Evolutionary conservation across 2,329 filamentous ascomycete genomes (phyloP), one percentile per base, ranked within the genome.

Genomic region (Ascochyta lentis): DNA sequence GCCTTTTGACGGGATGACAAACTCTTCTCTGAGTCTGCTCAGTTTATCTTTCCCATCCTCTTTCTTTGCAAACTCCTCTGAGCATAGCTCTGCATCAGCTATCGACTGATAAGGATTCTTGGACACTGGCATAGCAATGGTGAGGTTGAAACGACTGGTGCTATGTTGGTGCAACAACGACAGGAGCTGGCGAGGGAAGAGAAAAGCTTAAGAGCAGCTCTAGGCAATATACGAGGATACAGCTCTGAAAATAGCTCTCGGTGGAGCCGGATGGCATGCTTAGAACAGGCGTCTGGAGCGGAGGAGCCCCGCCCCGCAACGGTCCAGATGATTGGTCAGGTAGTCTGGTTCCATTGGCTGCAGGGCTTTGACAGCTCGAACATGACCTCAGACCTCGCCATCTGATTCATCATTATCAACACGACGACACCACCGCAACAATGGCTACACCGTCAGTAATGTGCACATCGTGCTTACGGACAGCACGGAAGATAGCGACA

Each of bases 1-100:
- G 9, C 79, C 80, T 72, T 87, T 91, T 3, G 89, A 89, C 0
- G 92, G 92, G 41, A 96, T 87, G 43, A 89, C 82, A 72, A 94
- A 96, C 64, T 94, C 84, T 23, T 86, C 77, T 29, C 91, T 84
- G 50, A 80, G 66, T 26, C 69, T 61, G 43, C 67, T 69, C 49
- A 80, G 58, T 19, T 66, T 65, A 58, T 80, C 78, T 42, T 72
- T 64, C 9, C 59, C 67, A 54, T 81, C 78, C 47, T 73, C 56
- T 12, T 57, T 56, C 16, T 56, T 60, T 13, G 74, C 72, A 58
- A 71, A 76, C 4, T 64, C 57, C 47, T 71, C 67, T 4, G 70
- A 71, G 56, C 64, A 65, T 6, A 75, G 60, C 45, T 70, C 50
- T 12, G 49, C 45, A 43, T 60, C 58, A 27, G 51, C 38, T 26